Conservation (phyloP, 345 rosid genomes). For the Nasturtium officinale region DNA sequence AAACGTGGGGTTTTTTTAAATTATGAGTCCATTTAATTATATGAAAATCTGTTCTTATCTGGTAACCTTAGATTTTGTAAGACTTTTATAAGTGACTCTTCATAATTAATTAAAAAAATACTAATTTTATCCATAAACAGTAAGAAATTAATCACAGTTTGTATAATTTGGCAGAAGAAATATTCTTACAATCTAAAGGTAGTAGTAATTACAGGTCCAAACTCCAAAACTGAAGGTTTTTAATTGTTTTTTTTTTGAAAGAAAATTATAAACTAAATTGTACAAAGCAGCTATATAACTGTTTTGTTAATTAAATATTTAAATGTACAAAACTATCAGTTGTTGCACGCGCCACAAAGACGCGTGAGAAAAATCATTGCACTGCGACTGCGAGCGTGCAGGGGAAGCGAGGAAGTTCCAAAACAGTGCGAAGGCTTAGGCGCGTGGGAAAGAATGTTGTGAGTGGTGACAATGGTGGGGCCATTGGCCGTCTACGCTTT, state of each 20-base stretch:
- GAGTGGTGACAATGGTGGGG: conserved; percentile 25
- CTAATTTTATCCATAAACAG: not conserved
- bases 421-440: not conserved
- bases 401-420: not conserved
- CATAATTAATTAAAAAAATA: not conserved
- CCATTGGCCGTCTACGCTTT: conserved; percentile 12
- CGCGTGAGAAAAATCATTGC: not conserved
- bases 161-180: not conserved
- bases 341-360: not conserved
- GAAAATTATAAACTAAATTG: not conserved
- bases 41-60: conserved; percentile 13
- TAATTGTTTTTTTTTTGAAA: not conserved
- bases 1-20: conserved; percentile 39
- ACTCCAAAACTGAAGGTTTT: not conserved
- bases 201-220: not conserved
- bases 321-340: not conserved
- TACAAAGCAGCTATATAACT: not conserved
- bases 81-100: not conserved
- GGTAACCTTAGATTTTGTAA: conserved; percentile 16
- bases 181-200: conserved; percentile 25
- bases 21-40: conserved; percentile 18
- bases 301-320: not conserved
- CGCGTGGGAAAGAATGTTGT: conserved; percentile 11
- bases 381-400: not conserved
- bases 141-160: not conserved